Evolutionary conservation across 352 stramenopile genomes (phyloP), one percentile per base, ranked within the genome.

Genomic region (Achlya hypogyna): DNA sequence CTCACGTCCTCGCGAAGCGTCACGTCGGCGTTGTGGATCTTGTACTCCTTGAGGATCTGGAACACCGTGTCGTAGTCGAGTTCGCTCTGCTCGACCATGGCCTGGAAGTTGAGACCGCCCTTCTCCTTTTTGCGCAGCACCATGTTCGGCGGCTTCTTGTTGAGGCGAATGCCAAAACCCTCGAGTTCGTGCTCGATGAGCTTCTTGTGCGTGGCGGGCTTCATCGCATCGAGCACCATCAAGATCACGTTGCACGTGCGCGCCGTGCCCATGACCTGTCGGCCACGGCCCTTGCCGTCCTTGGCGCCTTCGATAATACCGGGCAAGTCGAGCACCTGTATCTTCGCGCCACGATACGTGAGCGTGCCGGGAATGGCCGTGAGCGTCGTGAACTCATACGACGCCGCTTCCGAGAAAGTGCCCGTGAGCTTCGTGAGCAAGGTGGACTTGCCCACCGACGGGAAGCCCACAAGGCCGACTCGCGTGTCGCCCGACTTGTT

Each of bases 341-440:
- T 93, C 51, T 83, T 82, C 9, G 84, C 84, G 52, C 83, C 84
- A 32, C 83, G 93, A 82, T 99, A 99, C 75, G 98, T 89, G 72
- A 99, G 89, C 53, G 94, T 98, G 29, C 97, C 97, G 0, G 94
- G 97, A 72, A 99, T 99, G 65, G 94, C 97, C 28, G 97, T 99
- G 32, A 99, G 84, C 51, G 97, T 99, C 60, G 97, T 99, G 79
- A 99, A 99, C 82, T 99, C 96, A 76, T 99, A 99, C 28, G 88
- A 93, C 53, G 95, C 96, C 0, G 96, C 89, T 75, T 99, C 95
- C 22, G 82, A 97, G 72, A 91, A 90, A 16, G 96, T 99, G 38
- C 94, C 96, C 6, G 97, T 99, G 31, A 99, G 79, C 59, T 97
- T 97, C 0, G 92, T 98, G 22, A 99, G 77, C 40, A 99, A 75